phyloP scores from a whole-genome alignment of 2,329 filamentous ascomycete genomes.

The Fusarium oligoseptatum region DNA sequence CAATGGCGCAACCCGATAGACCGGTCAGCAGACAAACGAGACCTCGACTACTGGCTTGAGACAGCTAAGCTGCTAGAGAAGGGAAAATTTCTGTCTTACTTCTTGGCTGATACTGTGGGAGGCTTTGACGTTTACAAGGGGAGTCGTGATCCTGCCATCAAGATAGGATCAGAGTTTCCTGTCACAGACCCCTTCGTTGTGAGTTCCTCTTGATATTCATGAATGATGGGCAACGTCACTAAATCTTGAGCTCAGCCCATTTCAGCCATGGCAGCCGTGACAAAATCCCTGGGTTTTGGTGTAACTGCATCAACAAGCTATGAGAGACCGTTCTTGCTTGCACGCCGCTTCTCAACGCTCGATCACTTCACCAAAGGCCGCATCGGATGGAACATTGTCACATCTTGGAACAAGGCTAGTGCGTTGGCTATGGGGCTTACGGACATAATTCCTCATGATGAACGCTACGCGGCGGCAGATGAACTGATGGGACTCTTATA shows the following conservation, averaged over 20 bases:
- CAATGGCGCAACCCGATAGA: slow-evolving; percentile 32
- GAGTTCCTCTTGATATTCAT: background rate
- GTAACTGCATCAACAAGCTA: slow-evolving; percentile 71
- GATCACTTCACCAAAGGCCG: slow-evolving; percentile 21
- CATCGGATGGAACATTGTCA: slow-evolving; percentile 24
- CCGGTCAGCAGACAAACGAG: slow-evolving; percentile 5
- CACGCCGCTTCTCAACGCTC: slow-evolving; percentile 16
- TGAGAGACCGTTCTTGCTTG: slow-evolving; percentile 15
- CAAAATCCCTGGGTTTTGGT: slow-evolving; percentile 72
- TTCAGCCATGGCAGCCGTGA: slow-evolving; percentile 74
- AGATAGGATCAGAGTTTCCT: slow-evolving; percentile 68
- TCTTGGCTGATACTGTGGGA: slow-evolving; percentile 68
- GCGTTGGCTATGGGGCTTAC: slow-evolving; percentile 17
- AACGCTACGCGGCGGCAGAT: slow-evolving; percentile 18
- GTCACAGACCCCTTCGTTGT: slow-evolving; percentile 69
- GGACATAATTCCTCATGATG: slow-evolving; percentile 14
- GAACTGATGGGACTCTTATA: slow-evolving; percentile 18
- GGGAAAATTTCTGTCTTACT: slow-evolving; percentile 72
- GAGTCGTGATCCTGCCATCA: slow-evolving; percentile 59
- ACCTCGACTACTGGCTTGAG: slow-evolving; percentile 72
- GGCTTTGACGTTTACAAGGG: slow-evolving; percentile 26
- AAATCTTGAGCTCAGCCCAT: slow-evolving; percentile 48
- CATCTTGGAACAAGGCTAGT: slow-evolving; percentile 20
- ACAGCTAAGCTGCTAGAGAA: slow-evolving; percentile 71
- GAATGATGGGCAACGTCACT: too few relatives aligned